phyloP scores from a whole-genome alignment of 2,329 filamentous ascomycete species.

The Pyrenophora tritici-repentis region DNA sequence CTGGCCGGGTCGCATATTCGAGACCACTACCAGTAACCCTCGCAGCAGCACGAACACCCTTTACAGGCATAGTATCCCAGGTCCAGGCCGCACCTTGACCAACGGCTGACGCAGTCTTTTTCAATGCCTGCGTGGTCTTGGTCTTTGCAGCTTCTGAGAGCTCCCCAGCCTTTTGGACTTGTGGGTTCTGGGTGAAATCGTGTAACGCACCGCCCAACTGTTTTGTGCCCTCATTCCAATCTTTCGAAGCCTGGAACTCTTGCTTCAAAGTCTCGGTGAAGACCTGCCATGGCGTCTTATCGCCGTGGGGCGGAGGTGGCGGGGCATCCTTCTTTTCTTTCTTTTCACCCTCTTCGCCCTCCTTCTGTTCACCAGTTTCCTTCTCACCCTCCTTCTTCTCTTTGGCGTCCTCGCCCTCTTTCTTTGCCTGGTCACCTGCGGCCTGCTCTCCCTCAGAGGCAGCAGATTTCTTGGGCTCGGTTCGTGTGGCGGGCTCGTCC shows the following conservation, averaged over 20 bases:
- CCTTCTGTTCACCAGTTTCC: slow-evolving; percentile 54
- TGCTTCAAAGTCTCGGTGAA: slow-evolving; percentile 94
- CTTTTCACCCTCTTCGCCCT: slow-evolving; percentile 54
- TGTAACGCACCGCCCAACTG: slow-evolving; percentile 86
- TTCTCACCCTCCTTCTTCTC: slow-evolving; percentile 52
- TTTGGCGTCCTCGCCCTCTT: slow-evolving; percentile 52
- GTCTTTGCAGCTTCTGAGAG: slow-evolving; percentile 82
- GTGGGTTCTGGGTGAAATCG: slow-evolving; percentile 91
- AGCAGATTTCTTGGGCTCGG: slow-evolving; percentile 50
- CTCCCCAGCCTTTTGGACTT: slow-evolving; percentile 80
- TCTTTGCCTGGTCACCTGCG: slow-evolving; percentile 41
- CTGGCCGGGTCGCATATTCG: slow-evolving; percentile 92
- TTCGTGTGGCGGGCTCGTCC: slow-evolving; percentile 34
- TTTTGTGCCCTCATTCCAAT: slow-evolving; percentile 99
- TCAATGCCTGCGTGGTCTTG: slow-evolving; percentile 78
- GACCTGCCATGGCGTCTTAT: slow-evolving; percentile 98
- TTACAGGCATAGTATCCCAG: slow-evolving; percentile 93
- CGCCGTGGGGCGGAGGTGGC: slow-evolving; percentile 92
- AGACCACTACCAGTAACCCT: slow-evolving; percentile 83
- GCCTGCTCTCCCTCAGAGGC: slow-evolving; percentile 47
- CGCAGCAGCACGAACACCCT: slow-evolving; percentile 85
- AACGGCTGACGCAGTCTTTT: slow-evolving; percentile 82
- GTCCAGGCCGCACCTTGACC: slow-evolving; percentile 94
- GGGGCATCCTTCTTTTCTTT: slow-evolving; percentile 69
- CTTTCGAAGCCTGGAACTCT: slow-evolving; percentile 96